A percentile compares a stretch with the other conserved stretches of the same genome.
Conservation (phyloP, 2,329 filamentous ascomycete genomes). For the Fusarium mangiferae region DNA sequence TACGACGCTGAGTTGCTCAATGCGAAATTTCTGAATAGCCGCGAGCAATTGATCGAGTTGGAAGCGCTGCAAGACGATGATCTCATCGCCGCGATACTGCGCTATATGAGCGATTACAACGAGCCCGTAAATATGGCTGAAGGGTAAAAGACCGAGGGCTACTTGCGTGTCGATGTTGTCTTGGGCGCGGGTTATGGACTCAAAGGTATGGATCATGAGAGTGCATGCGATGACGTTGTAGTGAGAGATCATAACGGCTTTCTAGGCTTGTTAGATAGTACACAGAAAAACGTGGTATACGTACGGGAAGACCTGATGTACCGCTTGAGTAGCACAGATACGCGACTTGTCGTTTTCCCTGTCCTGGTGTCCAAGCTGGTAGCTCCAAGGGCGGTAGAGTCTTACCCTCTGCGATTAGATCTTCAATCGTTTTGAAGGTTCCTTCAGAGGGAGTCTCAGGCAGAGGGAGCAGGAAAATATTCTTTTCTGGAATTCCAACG, state of each 20-base stretch:
- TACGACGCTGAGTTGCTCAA: slow-evolving; percentile 29
- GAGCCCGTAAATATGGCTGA: slow-evolving; percentile 85
- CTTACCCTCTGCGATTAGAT: slow-evolving; percentile 71
- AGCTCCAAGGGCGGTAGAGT: slow-evolving; percentile 61
- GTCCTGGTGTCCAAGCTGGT: slow-evolving; percentile 69
- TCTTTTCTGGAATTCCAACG: slow-evolving; percentile 68
- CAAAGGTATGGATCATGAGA: slow-evolving; percentile 65
- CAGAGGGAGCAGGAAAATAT: slow-evolving; percentile 76
- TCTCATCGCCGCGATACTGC: slow-evolving; percentile 77
- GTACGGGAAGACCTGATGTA: slow-evolving; percentile 79
- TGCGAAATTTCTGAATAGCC: slow-evolving; percentile 25
- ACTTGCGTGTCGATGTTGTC: slow-evolving; percentile 55
- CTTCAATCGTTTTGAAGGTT: slow-evolving; percentile 71
- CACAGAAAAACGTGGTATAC: accelerated
- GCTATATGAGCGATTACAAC: slow-evolving; percentile 75
- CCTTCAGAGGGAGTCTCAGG: slow-evolving; percentile 53
- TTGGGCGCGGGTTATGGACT: slow-evolving; percentile 49
- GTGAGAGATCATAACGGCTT: slow-evolving; percentile 88
- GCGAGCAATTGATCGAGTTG: slow-evolving; percentile 71
- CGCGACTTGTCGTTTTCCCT: slow-evolving; percentile 74
- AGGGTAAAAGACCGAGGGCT: slow-evolving; percentile 74
- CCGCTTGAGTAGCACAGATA: slow-evolving; percentile 85
- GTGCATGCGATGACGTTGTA: slow-evolving; percentile 81
- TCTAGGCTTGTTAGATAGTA: slow-evolving; percentile 55
- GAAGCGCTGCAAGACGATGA: slow-evolving; percentile 79